These are phyloP conservation scores for Wallacemonas sp. DNA, from an alignment of 208 protist genomes.

Conservation along the genomic window DNA sequence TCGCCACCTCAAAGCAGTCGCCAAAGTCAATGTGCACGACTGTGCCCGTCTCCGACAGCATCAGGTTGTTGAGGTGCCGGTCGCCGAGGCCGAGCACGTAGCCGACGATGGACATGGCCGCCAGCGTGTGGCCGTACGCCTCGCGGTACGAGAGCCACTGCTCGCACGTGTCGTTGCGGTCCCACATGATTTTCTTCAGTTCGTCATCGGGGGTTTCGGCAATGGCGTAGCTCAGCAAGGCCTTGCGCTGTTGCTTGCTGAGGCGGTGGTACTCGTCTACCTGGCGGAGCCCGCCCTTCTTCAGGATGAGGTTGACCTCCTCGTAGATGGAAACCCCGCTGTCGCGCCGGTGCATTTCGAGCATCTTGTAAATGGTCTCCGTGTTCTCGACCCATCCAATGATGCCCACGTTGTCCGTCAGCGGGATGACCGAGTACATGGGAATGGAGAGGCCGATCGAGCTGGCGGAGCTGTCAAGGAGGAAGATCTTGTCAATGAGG, in stretches of 20 bases:
- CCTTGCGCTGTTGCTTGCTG: conserved; percentile 73
- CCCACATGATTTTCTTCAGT: conserved; percentile 96
- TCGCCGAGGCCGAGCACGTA: conserved; percentile 99
- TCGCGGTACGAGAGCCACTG: conserved; percentile 98
- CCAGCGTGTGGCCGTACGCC: conserved; percentile 98
- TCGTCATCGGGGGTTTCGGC: conserved; percentile 96
- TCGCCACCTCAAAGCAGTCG: conserved; percentile 99
- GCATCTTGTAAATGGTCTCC: conserved; percentile 95
- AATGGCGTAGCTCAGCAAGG: conserved; percentile 93
- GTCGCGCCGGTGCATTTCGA: conserved; percentile 76
- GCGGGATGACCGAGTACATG: conserved; percentile 98
- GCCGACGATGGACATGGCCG: conserved; percentile 99
- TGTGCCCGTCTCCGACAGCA: conserved; percentile 98
- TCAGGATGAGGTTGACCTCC: conserved; percentile 84
- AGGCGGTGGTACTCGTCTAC: conserved; percentile 89
- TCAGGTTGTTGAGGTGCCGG: conserved; percentile 99
- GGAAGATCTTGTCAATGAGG: conserved; percentile 98
- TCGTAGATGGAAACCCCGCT: conserved; percentile 82
- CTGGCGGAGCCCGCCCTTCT: conserved; percentile 58
- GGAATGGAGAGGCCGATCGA: conserved; percentile 94
- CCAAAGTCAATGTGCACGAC: conserved; percentile 99
- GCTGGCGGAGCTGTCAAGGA: conserved; percentile 76
- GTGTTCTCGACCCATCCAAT: conserved; percentile 99
- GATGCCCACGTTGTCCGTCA: conserved; percentile 99
- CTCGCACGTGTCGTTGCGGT: conserved; percentile 96